These are phyloP conservation scores for Pleurotus pulmonarius DNA, from an alignment of 768 basidiomycete genomes.

Conservation along the genomic window DNA sequence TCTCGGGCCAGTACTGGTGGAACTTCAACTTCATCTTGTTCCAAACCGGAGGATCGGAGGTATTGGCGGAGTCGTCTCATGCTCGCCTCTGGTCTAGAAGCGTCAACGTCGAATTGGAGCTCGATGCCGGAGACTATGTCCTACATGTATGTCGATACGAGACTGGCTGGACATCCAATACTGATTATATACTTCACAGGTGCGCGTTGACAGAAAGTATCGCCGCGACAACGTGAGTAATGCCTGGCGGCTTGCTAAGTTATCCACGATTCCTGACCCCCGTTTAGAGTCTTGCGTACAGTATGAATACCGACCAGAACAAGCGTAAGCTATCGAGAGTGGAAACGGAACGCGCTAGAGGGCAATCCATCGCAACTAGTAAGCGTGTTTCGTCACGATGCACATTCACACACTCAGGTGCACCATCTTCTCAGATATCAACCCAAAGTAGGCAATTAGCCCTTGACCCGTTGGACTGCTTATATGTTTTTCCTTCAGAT, in stretches of 20 bases:
- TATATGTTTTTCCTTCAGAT: constrained; percentile 16
- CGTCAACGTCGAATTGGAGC: constrained; percentile 34
- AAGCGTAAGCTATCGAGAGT: constrained; percentile 36
- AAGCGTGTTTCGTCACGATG: constrained; percentile 12
- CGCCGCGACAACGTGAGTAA: constrained; percentile 18
- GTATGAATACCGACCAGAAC: constrained; percentile 25
- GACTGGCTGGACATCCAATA: too few species aligned
- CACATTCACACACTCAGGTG: not conserved
- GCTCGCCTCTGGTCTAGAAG: constrained; percentile 28
- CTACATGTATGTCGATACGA: constrained; percentile 26
- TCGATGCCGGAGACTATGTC: constrained; percentile 39
- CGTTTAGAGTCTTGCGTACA: constrained; percentile 6
- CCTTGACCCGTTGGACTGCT: not conserved
- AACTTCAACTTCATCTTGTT: constrained; percentile 45
- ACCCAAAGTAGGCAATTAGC: constrained; percentile 4
- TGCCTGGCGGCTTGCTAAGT: too few species aligned
- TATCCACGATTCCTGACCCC: too few species aligned
- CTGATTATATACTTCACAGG: constrained; percentile 14
- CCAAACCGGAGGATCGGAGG: constrained; percentile 34
- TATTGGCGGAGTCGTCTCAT: constrained; percentile 27
- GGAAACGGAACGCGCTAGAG: constrained; percentile 40
- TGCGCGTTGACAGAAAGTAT: constrained; percentile 27
- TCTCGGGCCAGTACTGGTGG: constrained; percentile 33
- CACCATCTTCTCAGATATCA: constrained; percentile 21
- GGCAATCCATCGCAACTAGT: constrained; percentile 46